Evolutionary conservation across 352 stramenopile genomes (phyloP).

Genomic region (Pythium brassicae): DNA sequence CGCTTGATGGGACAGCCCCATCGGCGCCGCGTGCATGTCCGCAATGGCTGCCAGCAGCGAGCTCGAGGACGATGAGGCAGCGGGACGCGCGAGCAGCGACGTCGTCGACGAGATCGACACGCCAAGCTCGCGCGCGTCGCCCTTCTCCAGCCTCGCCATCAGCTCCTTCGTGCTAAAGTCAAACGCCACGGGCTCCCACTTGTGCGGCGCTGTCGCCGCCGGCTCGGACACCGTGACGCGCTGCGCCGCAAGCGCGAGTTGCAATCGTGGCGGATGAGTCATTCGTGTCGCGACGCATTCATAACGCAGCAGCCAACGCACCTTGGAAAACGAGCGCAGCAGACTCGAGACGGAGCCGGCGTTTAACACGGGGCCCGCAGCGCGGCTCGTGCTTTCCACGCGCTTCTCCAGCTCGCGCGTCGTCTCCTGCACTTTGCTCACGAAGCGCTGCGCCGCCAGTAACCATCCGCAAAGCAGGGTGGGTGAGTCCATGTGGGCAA

Average conservation of each 20-base stretch:
- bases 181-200: conserved; percentile 63
- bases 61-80: conserved; percentile 1
- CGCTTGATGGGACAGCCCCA: not conserved
- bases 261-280: not conserved
- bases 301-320: conserved; percentile 12
- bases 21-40: conserved; percentile 13
- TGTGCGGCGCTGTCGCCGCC: conserved; percentile 20
- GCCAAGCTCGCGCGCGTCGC: conserved; percentile 47
- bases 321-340: conserved; percentile 71
- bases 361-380: conserved; percentile 58
- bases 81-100: not conserved
- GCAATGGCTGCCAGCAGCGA: conserved; percentile 9
- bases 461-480: not conserved
- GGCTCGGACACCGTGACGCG: conserved; percentile 29
- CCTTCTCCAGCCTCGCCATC: conserved; percentile 46
- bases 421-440: conserved; percentile 43
- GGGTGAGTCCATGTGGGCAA: not conserved
- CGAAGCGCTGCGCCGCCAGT: conserved; percentile 38
- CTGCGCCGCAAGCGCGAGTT: not conserved
- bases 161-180: conserved; percentile 51
- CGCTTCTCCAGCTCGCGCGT: conserved; percentile 66
- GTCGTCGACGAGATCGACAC: conserved; percentile 45
- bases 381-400: conserved; percentile 45
- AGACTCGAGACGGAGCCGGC: conserved; percentile 46
- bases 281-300: not conserved